Percentiles rank a stretch among this genome's conserved stretches.
These are phyloP conservation scores for Tetrastigma voinierianum DNA, from an alignment of 164 flowering plant genomes.

Conservation along the genomic window DNA sequence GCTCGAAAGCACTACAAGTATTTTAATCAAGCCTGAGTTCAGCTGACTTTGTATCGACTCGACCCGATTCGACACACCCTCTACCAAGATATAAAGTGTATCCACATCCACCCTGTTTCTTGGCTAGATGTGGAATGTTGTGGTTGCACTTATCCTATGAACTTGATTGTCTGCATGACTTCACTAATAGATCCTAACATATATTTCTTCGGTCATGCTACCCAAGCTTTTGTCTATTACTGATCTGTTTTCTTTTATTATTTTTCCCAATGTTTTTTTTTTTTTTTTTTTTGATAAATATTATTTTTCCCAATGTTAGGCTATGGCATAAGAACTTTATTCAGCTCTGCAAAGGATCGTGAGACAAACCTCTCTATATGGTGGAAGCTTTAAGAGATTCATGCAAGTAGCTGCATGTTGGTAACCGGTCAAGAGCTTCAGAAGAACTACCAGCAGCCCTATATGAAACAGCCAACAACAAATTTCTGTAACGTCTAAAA, in stretches of 20 bases:
- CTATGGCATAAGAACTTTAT: neutral
- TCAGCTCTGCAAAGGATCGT: neutral
- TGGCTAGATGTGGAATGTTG: too few species aligned
- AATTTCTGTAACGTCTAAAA: neutral
- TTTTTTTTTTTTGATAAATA: too few species aligned
- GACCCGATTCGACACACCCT: too few species aligned
- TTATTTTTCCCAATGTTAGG: neutral
- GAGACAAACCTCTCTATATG: slow-evolving; percentile 75
- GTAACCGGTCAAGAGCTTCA: slow-evolving; percentile 82
- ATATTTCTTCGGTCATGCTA: neutral
- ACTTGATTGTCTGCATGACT: too few species aligned
- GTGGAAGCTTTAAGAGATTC: slow-evolving; percentile 99
- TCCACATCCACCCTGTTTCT: too few species aligned
- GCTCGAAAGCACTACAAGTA: too few species aligned
- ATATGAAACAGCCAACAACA: slow-evolving; percentile 9
- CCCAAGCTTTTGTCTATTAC: neutral
- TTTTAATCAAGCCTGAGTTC: too few species aligned
- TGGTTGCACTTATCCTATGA: too few species aligned
- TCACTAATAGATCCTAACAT: too few species aligned
- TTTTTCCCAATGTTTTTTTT: too few species aligned
- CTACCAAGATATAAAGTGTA: too few species aligned
- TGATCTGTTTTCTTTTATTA: neutral
- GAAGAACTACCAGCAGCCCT: slow-evolving; percentile 88
- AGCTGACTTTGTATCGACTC: too few species aligned
- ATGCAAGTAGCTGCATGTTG: slow-evolving; percentile 98